These are phyloP conservation scores for Talaromyces liani DNA, from an alignment of 495 filamentous ascomycete genomes.

Conservation along the genomic window DNA sequence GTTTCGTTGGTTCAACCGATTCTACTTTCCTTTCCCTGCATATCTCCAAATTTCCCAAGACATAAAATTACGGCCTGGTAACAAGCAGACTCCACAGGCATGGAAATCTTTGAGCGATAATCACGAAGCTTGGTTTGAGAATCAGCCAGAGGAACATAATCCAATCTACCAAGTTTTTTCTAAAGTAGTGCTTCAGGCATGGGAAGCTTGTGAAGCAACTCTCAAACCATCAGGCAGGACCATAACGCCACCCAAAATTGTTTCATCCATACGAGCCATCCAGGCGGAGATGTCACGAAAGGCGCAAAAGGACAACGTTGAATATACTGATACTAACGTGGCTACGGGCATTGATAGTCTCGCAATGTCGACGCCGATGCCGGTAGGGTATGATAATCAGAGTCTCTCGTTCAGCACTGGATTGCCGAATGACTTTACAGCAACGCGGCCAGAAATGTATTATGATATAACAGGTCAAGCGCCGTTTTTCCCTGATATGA, in stretches of 20 bases:
- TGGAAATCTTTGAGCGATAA: conserved; percentile 48
- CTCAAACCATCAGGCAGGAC: conserved; percentile 15
- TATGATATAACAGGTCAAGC: conserved; percentile 14
- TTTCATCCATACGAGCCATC: conserved; percentile 25
- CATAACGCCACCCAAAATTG: conserved; percentile 28
- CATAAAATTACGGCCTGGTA: conserved; percentile 28
- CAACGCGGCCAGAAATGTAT: conserved; percentile 10
- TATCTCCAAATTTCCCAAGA: conserved; percentile 45
- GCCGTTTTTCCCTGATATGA: conserved; percentile 16
- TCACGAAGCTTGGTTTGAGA: conserved; percentile 31
- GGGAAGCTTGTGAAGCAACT: conserved; percentile 27
- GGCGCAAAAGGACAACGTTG: conserved; percentile 6
- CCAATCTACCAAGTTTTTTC: conserved; percentile 36
- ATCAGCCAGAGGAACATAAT: conserved; percentile 10
- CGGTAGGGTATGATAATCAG: conserved; percentile 12
- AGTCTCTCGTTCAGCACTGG: conserved; percentile 12
- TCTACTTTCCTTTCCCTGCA: conserved; percentile 46
- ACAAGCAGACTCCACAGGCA: conserved; percentile 20
- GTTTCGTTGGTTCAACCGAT: conserved; percentile 36
- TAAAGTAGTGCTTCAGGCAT: conserved; percentile 37
- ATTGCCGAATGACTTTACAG: conserved; percentile 11
- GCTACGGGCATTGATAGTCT: conserved; percentile 14
- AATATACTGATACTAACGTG: conserved; percentile 11
- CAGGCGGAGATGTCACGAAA: conserved; percentile 13
- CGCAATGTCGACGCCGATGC: conserved; percentile 12